Percentiles rank a stretch among this genome's conserved stretches.
Evolutionary conservation across 2,329 filamentous ascomycete genomes (phyloP).

Genomic region (Tetracladium maxilliforme): DNA sequence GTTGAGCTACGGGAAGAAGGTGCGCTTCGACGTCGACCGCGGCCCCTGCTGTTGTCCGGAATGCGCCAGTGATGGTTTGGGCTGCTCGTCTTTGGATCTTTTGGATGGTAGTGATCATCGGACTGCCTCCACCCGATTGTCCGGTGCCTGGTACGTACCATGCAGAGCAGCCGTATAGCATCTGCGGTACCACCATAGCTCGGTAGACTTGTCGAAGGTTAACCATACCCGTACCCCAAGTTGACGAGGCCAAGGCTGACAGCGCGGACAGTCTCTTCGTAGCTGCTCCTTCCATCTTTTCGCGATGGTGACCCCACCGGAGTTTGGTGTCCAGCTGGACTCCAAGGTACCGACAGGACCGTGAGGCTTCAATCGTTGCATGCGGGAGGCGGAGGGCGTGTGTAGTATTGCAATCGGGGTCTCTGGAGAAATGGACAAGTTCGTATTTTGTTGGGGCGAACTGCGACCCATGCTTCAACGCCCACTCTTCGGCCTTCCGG

Average conservation of each 20-base stretch:
- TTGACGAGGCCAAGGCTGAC: slow-evolving; percentile 3
- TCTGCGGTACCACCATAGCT: slow-evolving; percentile 13
- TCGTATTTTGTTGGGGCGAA: slow-evolving; percentile 5
- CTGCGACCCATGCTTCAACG: slow-evolving; percentile 3
- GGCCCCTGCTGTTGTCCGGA: neutral
- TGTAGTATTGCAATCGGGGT: slow-evolving; percentile 2
- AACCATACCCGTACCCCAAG: slow-evolving; percentile 7
- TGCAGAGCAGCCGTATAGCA: slow-evolving; percentile 14
- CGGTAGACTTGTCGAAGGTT: slow-evolving; percentile 11
- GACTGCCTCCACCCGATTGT: slow-evolving; percentile 6
- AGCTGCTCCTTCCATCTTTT: slow-evolving; percentile 1
- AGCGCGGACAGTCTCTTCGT: slow-evolving; percentile 4
- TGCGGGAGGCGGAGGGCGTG: slow-evolving; percentile 3
- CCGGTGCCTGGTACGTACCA: slow-evolving; percentile 8
- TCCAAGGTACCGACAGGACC: slow-evolving; percentile 1
- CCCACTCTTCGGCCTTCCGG: slow-evolving; percentile 4
- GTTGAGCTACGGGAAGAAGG: neutral
- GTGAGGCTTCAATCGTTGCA: slow-evolving; percentile 1
- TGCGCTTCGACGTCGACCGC: neutral
- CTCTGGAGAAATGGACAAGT: slow-evolving; percentile 4
- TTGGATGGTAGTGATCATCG: too few species aligned
- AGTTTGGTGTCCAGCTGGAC: slow-evolving; percentile 2
- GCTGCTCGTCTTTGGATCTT: slow-evolving; percentile 9
- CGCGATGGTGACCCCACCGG: neutral
- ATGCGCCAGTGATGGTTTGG: slow-evolving; percentile 3